phyloP scores from a whole-genome alignment of 108 stramenopile genomes.

The Fragilaria crotonensis region DNA sequence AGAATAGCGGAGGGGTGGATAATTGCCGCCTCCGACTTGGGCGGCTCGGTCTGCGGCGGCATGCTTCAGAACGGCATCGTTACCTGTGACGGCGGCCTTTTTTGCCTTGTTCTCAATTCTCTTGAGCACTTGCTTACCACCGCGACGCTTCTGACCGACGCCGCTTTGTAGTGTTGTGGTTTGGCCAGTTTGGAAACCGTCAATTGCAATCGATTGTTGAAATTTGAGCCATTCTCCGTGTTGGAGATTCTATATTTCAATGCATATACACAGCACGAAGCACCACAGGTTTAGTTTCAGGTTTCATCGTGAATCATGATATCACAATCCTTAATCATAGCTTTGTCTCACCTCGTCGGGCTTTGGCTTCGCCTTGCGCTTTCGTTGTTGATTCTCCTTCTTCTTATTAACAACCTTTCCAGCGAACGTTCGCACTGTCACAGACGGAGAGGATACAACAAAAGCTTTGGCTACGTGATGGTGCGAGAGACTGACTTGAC shows the following conservation, averaged over 20 bases:
- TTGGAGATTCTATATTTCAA: slow-evolving; percentile 12
- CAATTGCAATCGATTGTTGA: slow-evolving; percentile 70
- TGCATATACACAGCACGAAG: not conserved
- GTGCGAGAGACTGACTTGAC: not conserved
- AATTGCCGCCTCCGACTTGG: slow-evolving; percentile 37
- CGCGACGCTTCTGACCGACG: slow-evolving; percentile 42
- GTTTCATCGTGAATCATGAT: not conserved
- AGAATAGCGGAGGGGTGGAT: slow-evolving; percentile 66
- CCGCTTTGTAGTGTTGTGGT: slow-evolving; percentile 20
- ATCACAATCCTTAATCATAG: not conserved
- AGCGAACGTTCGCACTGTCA: not conserved
- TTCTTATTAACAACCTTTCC: not conserved
- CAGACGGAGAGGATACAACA: not conserved
- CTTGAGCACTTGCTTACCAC: slow-evolving; percentile 47
- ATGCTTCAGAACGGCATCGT: slow-evolving; percentile 6
- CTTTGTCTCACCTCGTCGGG: not conserved
- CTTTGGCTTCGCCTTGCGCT: no score
- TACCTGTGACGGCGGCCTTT: slow-evolving; percentile 9
- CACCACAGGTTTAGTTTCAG: not conserved
- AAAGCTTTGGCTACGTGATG: not conserved
- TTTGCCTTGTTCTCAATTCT: slow-evolving; percentile 42
- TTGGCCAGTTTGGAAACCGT: slow-evolving; percentile 82
- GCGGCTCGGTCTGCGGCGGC: not conserved
- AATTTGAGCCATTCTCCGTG: slow-evolving; percentile 82
- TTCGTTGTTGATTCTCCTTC: no score